Conservation (phyloP, 2,329 filamentous ascomycete species). For the Scedosporium aurantiacum region DNA sequence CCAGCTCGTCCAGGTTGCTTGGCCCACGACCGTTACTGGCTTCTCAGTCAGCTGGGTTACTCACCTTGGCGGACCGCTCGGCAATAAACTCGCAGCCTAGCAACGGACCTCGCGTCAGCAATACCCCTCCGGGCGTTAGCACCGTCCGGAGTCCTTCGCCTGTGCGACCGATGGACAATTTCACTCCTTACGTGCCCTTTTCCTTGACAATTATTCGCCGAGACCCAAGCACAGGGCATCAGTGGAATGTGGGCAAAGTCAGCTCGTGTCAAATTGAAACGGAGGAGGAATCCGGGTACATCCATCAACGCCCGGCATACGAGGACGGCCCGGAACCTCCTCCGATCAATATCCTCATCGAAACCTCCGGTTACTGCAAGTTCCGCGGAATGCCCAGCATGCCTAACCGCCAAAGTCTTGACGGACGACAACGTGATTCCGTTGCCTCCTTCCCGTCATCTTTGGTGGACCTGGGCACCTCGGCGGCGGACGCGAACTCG, state of each 20-base stretch:
- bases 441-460: not conserved
- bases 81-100: not conserved
- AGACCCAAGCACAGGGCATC: constrained; percentile 54
- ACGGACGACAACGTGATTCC: constrained; percentile 11
- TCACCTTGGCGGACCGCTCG: not conserved
- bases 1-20: not conserved
- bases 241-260: constrained; percentile 67
- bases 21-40: not conserved
- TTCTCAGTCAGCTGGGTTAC: not conserved
- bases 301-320: constrained; percentile 9
- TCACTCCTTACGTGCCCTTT: constrained; percentile 30
- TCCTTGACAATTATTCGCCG: constrained; percentile 59
- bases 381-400: constrained; percentile 25
- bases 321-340: constrained; percentile 16
- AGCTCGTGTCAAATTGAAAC: constrained; percentile 33
- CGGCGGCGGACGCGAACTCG: constrained; percentile 7
- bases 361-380: constrained; percentile 46
- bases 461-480: not conserved
- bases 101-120: not conserved
- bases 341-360: constrained; percentile 41
- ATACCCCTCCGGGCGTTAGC: not conserved
- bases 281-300: constrained; percentile 3
- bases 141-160: not conserved
- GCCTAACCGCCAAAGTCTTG: constrained; percentile 21
- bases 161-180: not conserved